Percentiles rank a stretch among this genome's conserved stretches.
These are phyloP conservation scores for Russula dissimulans DNA, from an alignment of 768 basidiomycete species.

Conservation along the genomic window DNA sequence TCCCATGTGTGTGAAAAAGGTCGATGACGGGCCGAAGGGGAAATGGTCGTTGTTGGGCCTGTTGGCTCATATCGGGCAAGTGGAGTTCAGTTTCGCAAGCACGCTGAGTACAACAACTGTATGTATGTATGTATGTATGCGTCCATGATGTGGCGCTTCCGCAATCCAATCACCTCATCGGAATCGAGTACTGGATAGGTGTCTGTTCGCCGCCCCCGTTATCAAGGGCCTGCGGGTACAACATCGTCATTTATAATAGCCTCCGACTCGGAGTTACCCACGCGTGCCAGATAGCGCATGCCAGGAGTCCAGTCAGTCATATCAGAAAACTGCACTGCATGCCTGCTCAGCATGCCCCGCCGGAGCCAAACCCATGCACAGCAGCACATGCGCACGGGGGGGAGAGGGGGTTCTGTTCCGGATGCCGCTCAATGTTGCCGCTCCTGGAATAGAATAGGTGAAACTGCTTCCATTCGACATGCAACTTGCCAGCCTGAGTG, in stretches of 20 bases:
- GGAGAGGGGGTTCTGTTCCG: background rate
- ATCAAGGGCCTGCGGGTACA: background rate
- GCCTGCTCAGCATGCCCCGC: background rate
- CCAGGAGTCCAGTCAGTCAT: background rate
- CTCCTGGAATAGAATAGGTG: background rate
- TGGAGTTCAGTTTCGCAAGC: background rate
- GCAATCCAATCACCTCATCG: background rate
- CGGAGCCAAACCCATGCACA: background rate
- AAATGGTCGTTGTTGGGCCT: background rate
- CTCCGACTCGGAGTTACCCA: background rate
- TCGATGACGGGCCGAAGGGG: background rate
- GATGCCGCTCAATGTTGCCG: background rate
- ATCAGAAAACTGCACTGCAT: background rate
- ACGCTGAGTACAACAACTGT: no score
- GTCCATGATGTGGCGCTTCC: slow-evolving; percentile 10
- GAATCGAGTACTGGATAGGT: background rate
- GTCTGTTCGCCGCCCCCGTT: background rate
- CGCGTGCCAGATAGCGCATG: background rate
- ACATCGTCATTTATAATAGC: slow-evolving; percentile 1
- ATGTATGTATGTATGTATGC: no score
- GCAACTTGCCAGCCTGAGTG: no score
- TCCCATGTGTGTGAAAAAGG: background rate
- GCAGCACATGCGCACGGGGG: background rate
- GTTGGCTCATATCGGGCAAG: slow-evolving; percentile 7
- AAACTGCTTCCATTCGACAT: background rate